Evolutionary conservation across 345 rosid genomes (phyloP).

Genomic region (Aurinia saxatilis): DNA sequence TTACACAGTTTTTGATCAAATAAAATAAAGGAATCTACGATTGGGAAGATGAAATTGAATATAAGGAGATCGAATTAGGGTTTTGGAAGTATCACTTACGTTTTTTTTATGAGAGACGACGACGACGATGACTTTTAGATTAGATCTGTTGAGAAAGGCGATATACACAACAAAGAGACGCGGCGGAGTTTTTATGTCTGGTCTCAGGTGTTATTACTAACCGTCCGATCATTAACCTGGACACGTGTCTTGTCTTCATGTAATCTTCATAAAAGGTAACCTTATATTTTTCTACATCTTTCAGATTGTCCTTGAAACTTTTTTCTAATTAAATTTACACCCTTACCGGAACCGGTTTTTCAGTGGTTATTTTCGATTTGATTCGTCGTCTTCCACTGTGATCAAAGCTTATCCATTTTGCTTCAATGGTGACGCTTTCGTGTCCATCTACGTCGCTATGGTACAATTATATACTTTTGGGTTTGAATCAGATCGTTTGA

Average conservation of each 20-base stretch:
- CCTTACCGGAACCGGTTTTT: constrained; percentile 2
- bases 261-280: not conserved
- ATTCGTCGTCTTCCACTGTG: constrained; percentile 1
- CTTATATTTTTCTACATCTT: too few species aligned
- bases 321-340: not conserved
- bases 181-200: constrained; percentile 13
- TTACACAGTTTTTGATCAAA: not conserved
- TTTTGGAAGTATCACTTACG: constrained; percentile 5
- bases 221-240: constrained; percentile 8
- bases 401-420: constrained; percentile 7
- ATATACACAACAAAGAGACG: constrained; percentile 19
- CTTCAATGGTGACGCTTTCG: constrained; percentile 48
- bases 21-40: not conserved
- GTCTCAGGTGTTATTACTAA: not conserved
- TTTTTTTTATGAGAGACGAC: constrained; percentile 5
- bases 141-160: constrained; percentile 24
- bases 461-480: too few species aligned
- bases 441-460: too few species aligned
- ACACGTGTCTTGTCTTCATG: not conserved
- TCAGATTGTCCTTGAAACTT: not conserved
- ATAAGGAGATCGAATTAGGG: constrained; percentile 7
- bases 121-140: constrained; percentile 19
- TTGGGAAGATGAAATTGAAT: too few species aligned
- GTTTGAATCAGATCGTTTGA: too few species aligned
- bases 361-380: not conserved